Base-by-base conservation (phyloP, 106 monocot genomes). In the Dactylorhiza incarnata region DNA sequence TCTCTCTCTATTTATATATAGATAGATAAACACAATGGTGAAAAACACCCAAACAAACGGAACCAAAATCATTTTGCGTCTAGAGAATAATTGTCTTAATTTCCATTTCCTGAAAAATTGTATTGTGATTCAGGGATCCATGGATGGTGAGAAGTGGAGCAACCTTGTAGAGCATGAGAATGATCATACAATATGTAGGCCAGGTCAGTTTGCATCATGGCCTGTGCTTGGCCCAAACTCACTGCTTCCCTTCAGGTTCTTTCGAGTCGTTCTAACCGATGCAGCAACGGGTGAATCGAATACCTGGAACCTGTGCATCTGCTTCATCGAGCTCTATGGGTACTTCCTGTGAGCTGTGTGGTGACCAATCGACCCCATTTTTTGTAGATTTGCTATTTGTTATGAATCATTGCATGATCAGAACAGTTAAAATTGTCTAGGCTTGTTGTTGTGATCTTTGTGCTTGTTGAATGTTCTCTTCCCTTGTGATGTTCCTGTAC, bases 171-270 rank as follows among this genome's bases (percentile, higher is more conserved):
- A 89, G 4, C 96, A 97, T 72, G 84, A 91, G 15, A 80, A 87
- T 52, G 96, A 97, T 48, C 81, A 81, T 71, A 91, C 83, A 3
- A 80, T 97, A 11, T 91, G 96, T 69, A 81, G 77, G 65, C 86
- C 87, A 23, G 93, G 89, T 9, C 93, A 97, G 74, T 96, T 96
- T 65, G 85, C 89, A 6, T 93, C 96, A 13, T 96, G 96, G 96
- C 81, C 89, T 3, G 54, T 93, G 10, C 76, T 54, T 7, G 93
- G 89, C 9, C 77, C 89, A 3, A 79, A 72, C 9, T 85, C 96
- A 7, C 68, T 97, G 53, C 96, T 89, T 49, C 96, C 96, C 26
- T 93, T 97, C 80, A 87, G 93, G 81, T 93, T 87, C 80, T 97
- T 97, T 69, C 80, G 96, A 44, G 78, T 97, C 23, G 17, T 83